Percentiles rank a stretch among this genome's conserved stretches.
phyloP scores from a whole-genome alignment of 2,329 filamentous ascomycete species.

The Tolypocladium endophyticum region DNA sequence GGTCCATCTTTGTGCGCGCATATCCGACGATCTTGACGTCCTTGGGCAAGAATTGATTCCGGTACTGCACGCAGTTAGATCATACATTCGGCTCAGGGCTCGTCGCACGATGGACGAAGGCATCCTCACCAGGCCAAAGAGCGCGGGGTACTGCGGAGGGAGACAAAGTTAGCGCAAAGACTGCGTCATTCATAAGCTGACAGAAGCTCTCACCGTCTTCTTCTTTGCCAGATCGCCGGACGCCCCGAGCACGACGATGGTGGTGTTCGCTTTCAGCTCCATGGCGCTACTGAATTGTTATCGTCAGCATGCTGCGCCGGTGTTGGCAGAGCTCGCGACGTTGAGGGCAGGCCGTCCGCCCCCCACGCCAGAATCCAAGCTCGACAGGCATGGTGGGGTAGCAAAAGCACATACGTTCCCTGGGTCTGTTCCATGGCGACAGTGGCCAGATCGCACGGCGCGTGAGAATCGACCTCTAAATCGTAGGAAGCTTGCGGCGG shows the following conservation, averaged over 20 bases:
- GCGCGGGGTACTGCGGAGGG: constrained; percentile 68
- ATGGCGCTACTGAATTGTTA: constrained; percentile 48
- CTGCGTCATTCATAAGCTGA: constrained; percentile 6
- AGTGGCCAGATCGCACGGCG: constrained; percentile 5
- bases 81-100: background rate
- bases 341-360: background rate
- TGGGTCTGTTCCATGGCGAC: constrained; percentile 7
- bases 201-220: constrained; percentile 67
- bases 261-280: constrained; percentile 97
- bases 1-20: constrained; percentile 99
- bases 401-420: constrained; percentile 5
- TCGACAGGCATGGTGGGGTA: constrained; percentile 6
- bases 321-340: background rate
- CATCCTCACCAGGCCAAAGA: constrained; percentile 85
- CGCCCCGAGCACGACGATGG: constrained; percentile 91
- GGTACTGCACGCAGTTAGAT: constrained; percentile 51
- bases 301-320: background rate
- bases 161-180: constrained; percentile 11
- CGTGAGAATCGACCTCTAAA: background rate
- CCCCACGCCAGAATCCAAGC: constrained; percentile 3
- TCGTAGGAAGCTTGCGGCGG: background rate
- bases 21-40: constrained; percentile 97
- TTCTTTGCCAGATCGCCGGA: constrained; percentile 98
- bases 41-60: constrained; percentile 97
- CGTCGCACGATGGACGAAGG: background rate